Evolutionary conservation across 208 protist species (phyloP), one percentile per base, ranked within the genome.

Genomic region (Jaenimonas drosophilae): DNA sequence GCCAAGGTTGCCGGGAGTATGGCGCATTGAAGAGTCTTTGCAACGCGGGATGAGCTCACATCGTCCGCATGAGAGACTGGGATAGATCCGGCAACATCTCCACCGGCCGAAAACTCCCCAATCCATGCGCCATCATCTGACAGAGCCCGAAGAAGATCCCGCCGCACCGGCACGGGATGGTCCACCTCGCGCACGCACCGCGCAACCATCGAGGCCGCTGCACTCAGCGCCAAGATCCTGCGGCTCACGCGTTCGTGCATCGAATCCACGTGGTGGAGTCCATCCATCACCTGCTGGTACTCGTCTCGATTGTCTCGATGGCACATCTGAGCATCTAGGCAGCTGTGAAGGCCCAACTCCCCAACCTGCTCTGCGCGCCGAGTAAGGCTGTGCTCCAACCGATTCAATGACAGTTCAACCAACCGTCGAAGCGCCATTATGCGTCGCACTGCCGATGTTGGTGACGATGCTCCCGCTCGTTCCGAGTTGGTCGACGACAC

Each of bases 271-370:
- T 87, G 56, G 6, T 49, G 26, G 11, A 91, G 49, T 0, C 74
- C 75, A 19, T 45, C 61, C 16, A 70, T 49, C 2, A 78, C 49
- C n/a, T 54, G 48, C 36, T 52, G 41, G 59, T 87, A 87, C 19
- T 58, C 16, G n/a, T 38, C 50, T 37, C 80, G 63, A 30, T 76
- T 31, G 44, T 64, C 59, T 16, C 56, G 67, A 9, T 54, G 56
- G 37, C 71, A 87, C 25, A 87, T 54, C 52, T 85, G 76, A 0
- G 52, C 59, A 28, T 91, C 76, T 14, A 77, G 54, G n/a, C 51
- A 34, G 43, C 57, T 64, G 63, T 91, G 76, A 1, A 78, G 59
- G 1, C 74, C 70, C 7, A 90, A 56, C 4, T 41, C 28, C 2
- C 42, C 37, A 16, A 45, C 61, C 48, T 82, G 74, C 50, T 87